Percentiles rank a stretch among this genome's conserved stretches.
Conservation (phyloP, 2,329 filamentous ascomycete genomes). For the Pezicula carpinea region DNA sequence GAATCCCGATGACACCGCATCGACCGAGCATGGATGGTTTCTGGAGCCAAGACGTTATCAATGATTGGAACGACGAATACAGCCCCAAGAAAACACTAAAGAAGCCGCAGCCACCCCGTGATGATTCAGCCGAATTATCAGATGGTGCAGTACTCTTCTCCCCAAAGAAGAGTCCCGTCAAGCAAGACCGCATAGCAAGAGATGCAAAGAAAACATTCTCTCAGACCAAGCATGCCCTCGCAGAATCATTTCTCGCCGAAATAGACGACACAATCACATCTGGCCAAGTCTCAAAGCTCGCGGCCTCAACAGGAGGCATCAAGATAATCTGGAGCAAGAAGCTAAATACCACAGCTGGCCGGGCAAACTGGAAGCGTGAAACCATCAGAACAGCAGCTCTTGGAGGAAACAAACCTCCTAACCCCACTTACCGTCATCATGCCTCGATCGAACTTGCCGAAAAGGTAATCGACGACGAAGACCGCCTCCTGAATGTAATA, state of each 20-base stretch:
- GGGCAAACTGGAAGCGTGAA: slow-evolving; percentile 67
- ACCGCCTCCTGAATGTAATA: slow-evolving; percentile 81
- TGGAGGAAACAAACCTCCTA: slow-evolving; percentile 3
- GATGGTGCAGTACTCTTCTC: slow-evolving; percentile 7
- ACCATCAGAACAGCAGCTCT: slow-evolving; percentile 34
- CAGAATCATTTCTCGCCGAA: slow-evolving; percentile 58
- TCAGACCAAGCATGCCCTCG: slow-evolving; percentile 55
- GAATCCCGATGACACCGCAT: slow-evolving; percentile 51
- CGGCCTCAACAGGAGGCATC: slow-evolving; percentile 63
- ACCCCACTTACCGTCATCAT: slow-evolving; percentile 43
- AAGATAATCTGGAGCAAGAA: slow-evolving; percentile 70
- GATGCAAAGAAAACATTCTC: slow-evolving; percentile 58
- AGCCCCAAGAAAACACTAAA: slow-evolving; percentile 42
- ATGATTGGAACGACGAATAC: slow-evolving; percentile 61
- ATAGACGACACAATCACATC: slow-evolving; percentile 63
- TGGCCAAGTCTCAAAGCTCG: slow-evolving; percentile 53
- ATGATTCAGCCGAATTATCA: not conserved
- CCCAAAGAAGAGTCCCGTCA: slow-evolving; percentile 28
- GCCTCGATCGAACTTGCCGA: slow-evolving; percentile 84
- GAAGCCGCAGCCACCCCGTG: slow-evolving; percentile 14
- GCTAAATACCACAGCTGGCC: slow-evolving; percentile 74
- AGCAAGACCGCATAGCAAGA: slow-evolving; percentile 30
- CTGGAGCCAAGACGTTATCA: slow-evolving; percentile 54
- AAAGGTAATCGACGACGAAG: slow-evolving; percentile 76
- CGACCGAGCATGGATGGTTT: slow-evolving; percentile 51